Evolutionary conservation across 345 rosid species (phyloP).

Genomic region (Syzygium grande): DNA sequence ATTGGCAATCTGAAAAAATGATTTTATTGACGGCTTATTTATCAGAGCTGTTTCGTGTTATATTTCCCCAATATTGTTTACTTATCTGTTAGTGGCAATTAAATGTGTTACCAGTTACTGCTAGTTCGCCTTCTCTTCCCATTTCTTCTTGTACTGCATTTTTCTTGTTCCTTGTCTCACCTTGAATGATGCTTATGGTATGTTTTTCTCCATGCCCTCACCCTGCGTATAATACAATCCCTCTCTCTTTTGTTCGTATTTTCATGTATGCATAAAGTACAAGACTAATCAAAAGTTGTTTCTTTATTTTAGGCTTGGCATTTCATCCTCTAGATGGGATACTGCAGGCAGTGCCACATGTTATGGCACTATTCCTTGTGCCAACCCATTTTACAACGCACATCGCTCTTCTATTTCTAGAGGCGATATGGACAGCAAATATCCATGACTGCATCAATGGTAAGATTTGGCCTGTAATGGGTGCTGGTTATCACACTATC

Average conservation of each 20-base stretch:
- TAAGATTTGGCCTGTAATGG: slow-evolving; percentile 89
- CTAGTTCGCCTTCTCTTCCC: not conserved
- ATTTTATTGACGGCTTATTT: not conserved
- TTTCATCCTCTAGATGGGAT: slow-evolving; percentile 91
- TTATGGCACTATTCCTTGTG: slow-evolving; percentile 53
- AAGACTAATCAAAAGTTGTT: not conserved
- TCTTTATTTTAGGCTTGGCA: slow-evolving; percentile 59
- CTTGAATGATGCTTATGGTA: not conserved
- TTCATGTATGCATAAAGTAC: not conserved
- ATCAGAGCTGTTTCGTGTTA: not conserved
- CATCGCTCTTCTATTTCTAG: slow-evolving; percentile 62
- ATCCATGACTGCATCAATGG: slow-evolving; percentile 91
- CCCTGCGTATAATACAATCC: not conserved
- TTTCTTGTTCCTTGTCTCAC: not conserved
- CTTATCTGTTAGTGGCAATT: not conserved
- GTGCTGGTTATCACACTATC: slow-evolving; percentile 96
- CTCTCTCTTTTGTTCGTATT: not conserved
- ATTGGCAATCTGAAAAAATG: not conserved
- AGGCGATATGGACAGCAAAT: slow-evolving; percentile 87
- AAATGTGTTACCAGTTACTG: not conserved
- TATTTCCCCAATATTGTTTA: not conserved
- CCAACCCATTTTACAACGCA: slow-evolving; percentile 82
- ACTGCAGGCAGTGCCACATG: slow-evolving; percentile 88
- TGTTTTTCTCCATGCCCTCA: not conserved
- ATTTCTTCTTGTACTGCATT: not conserved